These are phyloP conservation scores for Sporothrix brunneoviolacea DNA, from an alignment of 2,329 filamentous ascomycete genomes.

Conservation along the genomic window DNA sequence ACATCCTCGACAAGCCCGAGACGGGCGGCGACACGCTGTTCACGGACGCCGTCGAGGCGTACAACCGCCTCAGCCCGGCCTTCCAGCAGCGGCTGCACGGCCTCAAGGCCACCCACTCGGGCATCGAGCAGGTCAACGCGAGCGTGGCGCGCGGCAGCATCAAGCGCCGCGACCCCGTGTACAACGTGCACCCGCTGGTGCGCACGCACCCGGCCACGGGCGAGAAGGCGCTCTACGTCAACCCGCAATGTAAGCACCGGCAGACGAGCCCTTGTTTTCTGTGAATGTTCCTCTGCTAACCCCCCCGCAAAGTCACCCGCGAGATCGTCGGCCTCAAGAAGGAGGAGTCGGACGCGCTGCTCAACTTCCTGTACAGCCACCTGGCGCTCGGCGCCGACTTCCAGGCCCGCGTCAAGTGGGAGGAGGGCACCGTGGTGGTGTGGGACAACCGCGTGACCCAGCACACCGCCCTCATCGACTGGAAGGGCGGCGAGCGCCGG, in stretches of 20 bases:
- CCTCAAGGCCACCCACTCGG: conserved; percentile 73
- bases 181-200: conserved; percentile 68
- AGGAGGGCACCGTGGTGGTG: conserved; percentile 69
- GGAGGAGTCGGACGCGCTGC: conserved; percentile 71
- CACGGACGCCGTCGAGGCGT: conserved; percentile 71
- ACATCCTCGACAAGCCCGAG: conserved; percentile 73
- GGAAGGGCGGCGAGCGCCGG: conserved; percentile 69
- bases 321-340: conserved; percentile 78
- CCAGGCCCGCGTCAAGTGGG: conserved; percentile 71
- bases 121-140: conserved; percentile 69
- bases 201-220: conserved; percentile 78
- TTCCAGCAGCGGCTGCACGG: conserved; percentile 76
- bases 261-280: neutral
- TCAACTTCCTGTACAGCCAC: conserved; percentile 73
- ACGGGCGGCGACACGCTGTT: conserved; percentile 84
- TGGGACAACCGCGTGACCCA: conserved; percentile 80
- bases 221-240: conserved; percentile 80
- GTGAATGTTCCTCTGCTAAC: neutral
- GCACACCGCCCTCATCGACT: conserved; percentile 75
- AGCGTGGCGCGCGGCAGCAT: conserved; percentile 62
- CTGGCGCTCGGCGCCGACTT: conserved; percentile 65
- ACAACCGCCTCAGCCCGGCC: conserved; percentile 63
- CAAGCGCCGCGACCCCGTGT: conserved; percentile 65
- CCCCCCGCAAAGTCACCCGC: conserved; percentile 59
- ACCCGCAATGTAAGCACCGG: conserved; percentile 60